Evolutionary conservation across 495 filamentous ascomycete species (phyloP).

Genomic region (Lophiotrema nucula): DNA sequence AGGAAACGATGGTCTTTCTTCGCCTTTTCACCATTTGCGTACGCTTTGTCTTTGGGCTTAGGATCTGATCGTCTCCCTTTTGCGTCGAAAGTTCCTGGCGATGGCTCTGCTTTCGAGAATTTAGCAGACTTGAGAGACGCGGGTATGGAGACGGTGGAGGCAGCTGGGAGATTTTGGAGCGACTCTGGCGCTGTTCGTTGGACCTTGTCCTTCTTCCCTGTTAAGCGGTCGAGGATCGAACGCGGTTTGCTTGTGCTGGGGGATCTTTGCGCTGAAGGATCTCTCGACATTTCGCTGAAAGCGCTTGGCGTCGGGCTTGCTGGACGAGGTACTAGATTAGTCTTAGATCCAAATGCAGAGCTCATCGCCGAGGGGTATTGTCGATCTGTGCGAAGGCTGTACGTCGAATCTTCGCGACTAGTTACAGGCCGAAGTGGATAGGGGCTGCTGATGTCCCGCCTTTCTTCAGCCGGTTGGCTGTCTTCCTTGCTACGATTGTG

Average conservation of each 20-base stretch:
- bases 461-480: constrained; percentile 42
- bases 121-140: constrained; percentile 45
- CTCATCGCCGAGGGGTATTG: constrained; percentile 38
- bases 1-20: constrained; percentile 31
- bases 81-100: constrained; percentile 37
- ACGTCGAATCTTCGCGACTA: constrained; percentile 67
- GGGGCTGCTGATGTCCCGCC: constrained; percentile 32
- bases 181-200: constrained; percentile 47
- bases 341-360: constrained; percentile 50
- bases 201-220: constrained; percentile 51
- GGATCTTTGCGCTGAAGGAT: constrained; percentile 50
- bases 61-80: not conserved
- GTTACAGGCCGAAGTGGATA: constrained; percentile 53
- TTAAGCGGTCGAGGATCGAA: constrained; percentile 65
- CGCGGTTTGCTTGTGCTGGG: constrained; percentile 55
- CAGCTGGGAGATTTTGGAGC: constrained; percentile 54
- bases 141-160: constrained; percentile 53
- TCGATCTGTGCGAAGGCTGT: constrained; percentile 51
- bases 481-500: constrained; percentile 74
- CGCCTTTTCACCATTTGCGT: constrained; percentile 8
- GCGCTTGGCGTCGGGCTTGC: constrained; percentile 75
- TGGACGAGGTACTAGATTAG: constrained; percentile 55
- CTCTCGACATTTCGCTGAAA: constrained; percentile 48
- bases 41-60: not conserved
- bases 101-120: constrained; percentile 51